Evolutionary conservation across 805 yeast genomes (phyloP).

Genomic region (Monosporozyma yasuniensis): DNA sequence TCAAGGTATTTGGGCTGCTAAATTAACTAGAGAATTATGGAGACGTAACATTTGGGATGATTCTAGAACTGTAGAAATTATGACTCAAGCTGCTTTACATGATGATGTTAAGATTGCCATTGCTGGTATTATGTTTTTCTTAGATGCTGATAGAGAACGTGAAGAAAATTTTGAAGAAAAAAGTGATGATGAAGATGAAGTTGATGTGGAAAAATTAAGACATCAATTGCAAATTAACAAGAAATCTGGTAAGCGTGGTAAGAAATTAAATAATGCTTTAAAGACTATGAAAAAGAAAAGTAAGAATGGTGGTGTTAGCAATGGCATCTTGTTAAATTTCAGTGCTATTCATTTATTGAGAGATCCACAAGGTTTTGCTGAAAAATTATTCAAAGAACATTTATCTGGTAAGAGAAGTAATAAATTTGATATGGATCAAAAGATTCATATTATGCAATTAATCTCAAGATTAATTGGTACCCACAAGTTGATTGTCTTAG

Average conservation of each 20-base stretch:
- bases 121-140: constrained; percentile 83
- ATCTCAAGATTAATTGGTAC: constrained; percentile 87
- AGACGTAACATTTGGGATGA: constrained; percentile 98
- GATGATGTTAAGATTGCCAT: constrained; percentile 77
- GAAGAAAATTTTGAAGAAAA: constrained; percentile 74
- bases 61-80: constrained; percentile 89
- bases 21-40: constrained; percentile 92
- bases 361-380: constrained; percentile 98
- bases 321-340: constrained; percentile 54
- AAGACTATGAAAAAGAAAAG: constrained; percentile 59
- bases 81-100: constrained; percentile 92
- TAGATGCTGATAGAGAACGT: constrained; percentile 78
- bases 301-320: constrained; percentile 46
- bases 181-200: constrained; percentile 56
- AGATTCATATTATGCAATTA: constrained; percentile 77
- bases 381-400: constrained; percentile 63
- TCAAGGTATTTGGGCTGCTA: constrained; percentile 94
- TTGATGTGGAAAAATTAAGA: constrained; percentile 63
- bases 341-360: constrained; percentile 89
- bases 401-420: constrained; percentile 60
- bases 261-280: constrained; percentile 67
- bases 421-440: constrained; percentile 77
- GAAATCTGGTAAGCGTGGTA: constrained; percentile 69
- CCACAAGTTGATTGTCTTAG: constrained; percentile 84
- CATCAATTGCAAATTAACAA: constrained; percentile 81